Evolutionary conservation across 164 flowering plant genomes (phyloP), one percentile per base, ranked within the genome.

Genomic region (Macadamia tetraphylla): DNA sequence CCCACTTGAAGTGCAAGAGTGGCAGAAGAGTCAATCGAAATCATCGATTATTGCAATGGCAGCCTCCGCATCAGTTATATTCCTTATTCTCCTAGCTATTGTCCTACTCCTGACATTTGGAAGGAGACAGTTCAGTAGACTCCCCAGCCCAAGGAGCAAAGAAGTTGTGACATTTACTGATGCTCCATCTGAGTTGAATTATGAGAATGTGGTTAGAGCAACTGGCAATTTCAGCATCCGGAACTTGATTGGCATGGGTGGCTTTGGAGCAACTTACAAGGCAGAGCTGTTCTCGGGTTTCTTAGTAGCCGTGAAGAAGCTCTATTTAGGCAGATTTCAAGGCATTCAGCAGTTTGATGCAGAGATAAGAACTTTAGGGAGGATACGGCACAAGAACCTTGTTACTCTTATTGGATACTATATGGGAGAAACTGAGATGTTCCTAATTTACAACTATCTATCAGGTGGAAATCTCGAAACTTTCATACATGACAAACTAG

Each of bases 241-340:
- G 55, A 81, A 89, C 70, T 63, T 86, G 63, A 87, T 89, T 48
- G 94, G 95, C 17, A 82, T 84, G 8, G 95, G 95, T 44, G 95
- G 95, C 3, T 89, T 89, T 70, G 95, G 95, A 29, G 84, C 92
- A 44, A 89, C 95, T 18, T 89, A 87, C 82, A 84, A 80, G 78
- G 92, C 92, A 56, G 90, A 87, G 72, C 64, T 89, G 64, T 65
- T 61, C 65, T 86, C 90, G 29, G 95, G 88, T 68, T 80, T 71
- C 64, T 73, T 82, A 18, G 86, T 89, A 29, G 95, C 92, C 42
- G 90, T 89, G 60, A 89, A 89, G 80, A 86, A 86, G 80, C 85
- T 89, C 43, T 85, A 86, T 0, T 77, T 89, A 1, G 89, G 95
- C 60, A 79, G 87, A 70, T 83, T 89, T 76, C 91, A 87, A 71